Conservation (phyloP, 1,284 basidiomycete genomes). For the Coniophora puteana region DNA sequence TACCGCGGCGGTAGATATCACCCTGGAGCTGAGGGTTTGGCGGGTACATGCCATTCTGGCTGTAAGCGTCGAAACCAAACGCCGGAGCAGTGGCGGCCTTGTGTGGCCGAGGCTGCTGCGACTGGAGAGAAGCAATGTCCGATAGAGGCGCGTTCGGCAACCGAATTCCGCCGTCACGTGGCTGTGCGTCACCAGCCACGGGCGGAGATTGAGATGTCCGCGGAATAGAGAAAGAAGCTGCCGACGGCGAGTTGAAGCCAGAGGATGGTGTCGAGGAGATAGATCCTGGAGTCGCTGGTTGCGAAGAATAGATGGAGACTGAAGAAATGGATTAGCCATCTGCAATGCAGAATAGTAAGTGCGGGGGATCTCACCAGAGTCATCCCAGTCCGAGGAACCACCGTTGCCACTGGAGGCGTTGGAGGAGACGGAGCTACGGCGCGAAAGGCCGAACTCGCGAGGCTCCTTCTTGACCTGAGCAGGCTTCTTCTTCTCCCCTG, state of each 20-base stretch:
- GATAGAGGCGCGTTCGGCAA: constrained; percentile 65
- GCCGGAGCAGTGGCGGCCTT: constrained; percentile 26
- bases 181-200: constrained; percentile 29
- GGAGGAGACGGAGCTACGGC: constrained; percentile 59
- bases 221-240: constrained; percentile 53
- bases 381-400: constrained; percentile 70
- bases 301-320: constrained; percentile 63
- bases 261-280: constrained; percentile 60
- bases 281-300: constrained; percentile 30
- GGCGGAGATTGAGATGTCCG: constrained; percentile 61
- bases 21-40: too few species aligned
- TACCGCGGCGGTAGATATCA: constrained; percentile 22
- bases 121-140: constrained; percentile 53
- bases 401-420: constrained; percentile 53
- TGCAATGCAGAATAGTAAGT: too few species aligned
- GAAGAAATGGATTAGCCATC: constrained; percentile 7
- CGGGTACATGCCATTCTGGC: too few species aligned
- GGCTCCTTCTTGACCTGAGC: constrained; percentile 63
- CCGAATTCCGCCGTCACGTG: constrained; percentile 55
- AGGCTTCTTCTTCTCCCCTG: constrained; percentile 1
- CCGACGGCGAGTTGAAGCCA: constrained; percentile 60
- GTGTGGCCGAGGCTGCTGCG: constrained; percentile 21
- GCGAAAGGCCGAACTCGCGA: constrained; percentile 45
- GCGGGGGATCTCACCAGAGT: constrained; percentile 51
- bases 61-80: too few species aligned